Evolutionary conservation across 1,284 basidiomycete species (phyloP), one percentile per base, ranked within the genome.

Genomic region (Laetiporus sulphureus): DNA sequence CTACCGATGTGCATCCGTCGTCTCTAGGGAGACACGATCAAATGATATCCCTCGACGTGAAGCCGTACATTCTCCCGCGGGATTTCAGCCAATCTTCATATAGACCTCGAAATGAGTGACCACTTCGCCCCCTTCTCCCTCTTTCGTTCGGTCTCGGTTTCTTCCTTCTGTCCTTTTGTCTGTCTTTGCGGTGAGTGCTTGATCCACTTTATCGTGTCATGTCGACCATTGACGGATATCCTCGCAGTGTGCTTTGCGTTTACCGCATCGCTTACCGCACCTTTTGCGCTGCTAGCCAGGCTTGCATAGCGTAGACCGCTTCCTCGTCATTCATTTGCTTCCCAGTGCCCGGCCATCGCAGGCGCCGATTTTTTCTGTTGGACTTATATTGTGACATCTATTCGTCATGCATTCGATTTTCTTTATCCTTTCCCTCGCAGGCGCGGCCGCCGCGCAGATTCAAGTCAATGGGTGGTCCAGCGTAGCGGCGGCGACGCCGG

Each of bases 301-400:
- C 51, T 47, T 20, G 38, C 50, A 44, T 66, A 79, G 80, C 80
- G 80, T 83, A 76, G 79, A 84, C 66, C 80, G 80, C 80, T 79
- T 59, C 50, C 34, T 20, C 58, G 62, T 65, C 63, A 56, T 37
- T 65, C 65, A 61, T 63, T 59, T 63, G 55, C 60, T 61, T 62
- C 51, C 59, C 60, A 66, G 63, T 63, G 55, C 55, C 39, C 51
- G 54, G 54, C 48, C 51, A 49, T 45, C 47, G 50, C 50, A 49
- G 43, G 44, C 45, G 46, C n/a, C n/a, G n/a, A 45, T 39, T 37
- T 38, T 50, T 27, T 52, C 51, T 41, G 45, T 50, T 46, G 52
- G 52, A 54, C 48, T 48, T 36, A 38, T 43, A 38, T 38, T 40
- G 41, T 40, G 30, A 48, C 56, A 56, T 66, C 61, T 50, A 65